Base-by-base conservation (phyloP, 2,329 filamentous ascomycete species). In the Stagonosporopsis cucurbitacearum region DNA sequence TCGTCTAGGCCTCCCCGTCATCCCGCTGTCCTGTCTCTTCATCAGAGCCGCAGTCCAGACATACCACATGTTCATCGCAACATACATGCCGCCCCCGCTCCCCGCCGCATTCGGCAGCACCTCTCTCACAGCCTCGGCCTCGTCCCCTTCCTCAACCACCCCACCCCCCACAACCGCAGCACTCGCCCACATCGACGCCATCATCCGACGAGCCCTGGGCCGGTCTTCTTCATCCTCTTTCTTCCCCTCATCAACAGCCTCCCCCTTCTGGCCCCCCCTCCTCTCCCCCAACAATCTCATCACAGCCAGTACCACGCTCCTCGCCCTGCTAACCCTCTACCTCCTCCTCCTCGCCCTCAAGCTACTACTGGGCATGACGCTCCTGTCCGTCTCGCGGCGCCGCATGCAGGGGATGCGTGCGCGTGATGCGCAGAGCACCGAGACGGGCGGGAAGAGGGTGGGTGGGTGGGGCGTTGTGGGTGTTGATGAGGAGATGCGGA, bases 11-110 rank as follows among this genome's bases (percentile, higher is more conserved):
- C 81, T 99, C 0, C 95, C 95, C 0, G 88, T 98, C 26, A 90
- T 99, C 42, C 95, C 95, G 0, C 82, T 99, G 0, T 94, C 93
- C 1, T 98, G 93, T 66, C 86, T 99, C 43, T 97, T 99, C 76
- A 95, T 99, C 74, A 88, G 96, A 39, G 92, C 96, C 42, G 93
- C 91, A 1, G 84, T 98, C 39, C 95, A 99, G 74, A 97, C 94
- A 6, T 99, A 98, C 76, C 90, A 97, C 77, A 98, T 98, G 94
- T 96, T 98, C 70, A 84, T 98, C 13, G 91, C 93, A 3, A 93
- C 91, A 0, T 88, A 96, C 67, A 82, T 97, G 30, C 89, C 92
- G 0, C 84, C 89, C 8, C 90, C 91, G 0, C 81, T 91, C 0
- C 80, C 87, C 23, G 86, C 87, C 3, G 80, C 86, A 25, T 84